Percentiles rank a stretch among this genome's conserved stretches.
Evolutionary conservation across 2,329 filamentous ascomycete species (phyloP).

Genomic region (Beauveria asiatica): DNA sequence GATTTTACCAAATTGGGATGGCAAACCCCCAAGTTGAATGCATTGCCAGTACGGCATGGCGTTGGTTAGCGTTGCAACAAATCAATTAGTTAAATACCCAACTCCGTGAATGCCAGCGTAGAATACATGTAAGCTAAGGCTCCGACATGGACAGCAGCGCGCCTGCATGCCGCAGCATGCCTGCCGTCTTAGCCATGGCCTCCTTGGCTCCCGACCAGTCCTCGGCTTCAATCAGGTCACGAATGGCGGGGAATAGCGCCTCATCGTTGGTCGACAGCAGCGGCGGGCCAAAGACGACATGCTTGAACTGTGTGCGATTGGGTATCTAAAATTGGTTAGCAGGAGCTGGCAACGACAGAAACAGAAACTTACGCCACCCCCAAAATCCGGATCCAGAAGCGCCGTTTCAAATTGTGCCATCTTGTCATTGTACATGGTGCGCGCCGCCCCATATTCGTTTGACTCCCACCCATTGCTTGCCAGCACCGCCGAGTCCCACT

Average conservation of each 20-base stretch:
- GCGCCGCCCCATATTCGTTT: constrained; percentile 53
- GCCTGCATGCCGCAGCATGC: constrained; percentile 49
- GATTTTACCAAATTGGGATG: no score
- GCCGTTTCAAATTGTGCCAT: constrained; percentile 77
- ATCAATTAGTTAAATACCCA: background rate
- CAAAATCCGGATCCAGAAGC: constrained; percentile 65
- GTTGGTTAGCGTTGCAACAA: background rate
- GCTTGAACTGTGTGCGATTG: constrained; percentile 87
- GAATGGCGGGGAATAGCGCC: constrained; percentile 64
- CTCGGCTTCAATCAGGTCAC: constrained; percentile 58
- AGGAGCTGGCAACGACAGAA: background rate
- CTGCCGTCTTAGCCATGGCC: constrained; percentile 58
- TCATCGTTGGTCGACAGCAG: constrained; percentile 63
- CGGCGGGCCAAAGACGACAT: constrained; percentile 80
- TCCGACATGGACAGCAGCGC: constrained; percentile 8
- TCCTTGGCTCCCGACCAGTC: constrained; percentile 58
- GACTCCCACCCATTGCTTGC: constrained; percentile 69
- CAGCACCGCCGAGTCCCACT: constrained; percentile 68
- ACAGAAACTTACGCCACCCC: constrained; percentile 61
- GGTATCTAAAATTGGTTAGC: constrained; percentile 49
- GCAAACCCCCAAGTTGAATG: background rate
- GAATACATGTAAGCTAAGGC: background rate
- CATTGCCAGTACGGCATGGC: background rate
- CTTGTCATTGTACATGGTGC: constrained; percentile 69
- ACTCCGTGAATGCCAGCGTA: background rate